phyloP scores from a whole-genome alignment of 768 basidiomycete genomes.

The Panellus pusillus region DNA sequence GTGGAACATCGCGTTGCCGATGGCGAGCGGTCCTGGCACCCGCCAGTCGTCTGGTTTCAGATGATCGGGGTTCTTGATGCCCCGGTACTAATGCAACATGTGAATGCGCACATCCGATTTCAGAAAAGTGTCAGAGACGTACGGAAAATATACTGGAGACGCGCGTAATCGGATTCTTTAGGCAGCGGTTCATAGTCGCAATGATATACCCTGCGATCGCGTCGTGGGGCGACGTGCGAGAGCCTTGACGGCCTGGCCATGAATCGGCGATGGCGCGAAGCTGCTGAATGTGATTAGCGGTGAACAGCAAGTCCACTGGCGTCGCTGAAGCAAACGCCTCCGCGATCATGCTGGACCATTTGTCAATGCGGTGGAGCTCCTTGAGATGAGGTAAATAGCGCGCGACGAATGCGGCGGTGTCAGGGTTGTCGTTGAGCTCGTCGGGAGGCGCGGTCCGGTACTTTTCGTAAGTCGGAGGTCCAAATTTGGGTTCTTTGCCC shows the following conservation, averaged over 20 bases:
- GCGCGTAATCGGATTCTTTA: not conserved
- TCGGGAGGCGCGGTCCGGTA: not conserved
- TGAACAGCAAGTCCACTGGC: not conserved
- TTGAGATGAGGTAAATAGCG: not conserved
- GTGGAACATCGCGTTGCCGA: not conserved
- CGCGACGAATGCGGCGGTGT: not conserved
- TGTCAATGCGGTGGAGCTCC: not conserved
- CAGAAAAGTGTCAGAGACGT: not conserved
- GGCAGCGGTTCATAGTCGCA: not conserved
- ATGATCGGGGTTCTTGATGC: not conserved
- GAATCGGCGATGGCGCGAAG: not conserved
- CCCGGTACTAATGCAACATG: not conserved
- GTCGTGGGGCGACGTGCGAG: not conserved
- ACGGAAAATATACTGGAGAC: not conserved
- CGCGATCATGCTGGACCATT: not conserved
- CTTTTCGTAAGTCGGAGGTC: not conserved
- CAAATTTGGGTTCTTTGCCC: not conserved
- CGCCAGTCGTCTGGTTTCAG: not conserved
- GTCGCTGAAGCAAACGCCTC: not conserved
- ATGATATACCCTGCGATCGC: not conserved
- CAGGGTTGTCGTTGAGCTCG: not conserved
- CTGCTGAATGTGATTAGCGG: not conserved
- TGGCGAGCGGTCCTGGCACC: not conserved
- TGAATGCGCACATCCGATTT: not conserved
- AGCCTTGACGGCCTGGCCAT: not conserved